Evolutionary conservation across 371 early-diverging fungal genomes (phyloP), one percentile per base, ranked within the genome.

Genomic region (Conidiobolus incongruus): DNA sequence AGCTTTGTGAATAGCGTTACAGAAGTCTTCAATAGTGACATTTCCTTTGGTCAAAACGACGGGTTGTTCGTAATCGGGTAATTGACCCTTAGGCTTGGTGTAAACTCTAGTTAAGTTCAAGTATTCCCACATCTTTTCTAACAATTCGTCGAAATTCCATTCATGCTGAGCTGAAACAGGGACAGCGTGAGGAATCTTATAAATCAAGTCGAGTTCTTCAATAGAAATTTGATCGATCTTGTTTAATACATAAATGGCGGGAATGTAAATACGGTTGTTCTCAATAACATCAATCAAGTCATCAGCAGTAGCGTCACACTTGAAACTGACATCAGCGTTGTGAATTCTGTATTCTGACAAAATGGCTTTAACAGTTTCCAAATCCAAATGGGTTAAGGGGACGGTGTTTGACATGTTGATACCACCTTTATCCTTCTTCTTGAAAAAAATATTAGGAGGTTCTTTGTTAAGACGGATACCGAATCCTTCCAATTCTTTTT

Each of bases 221-320:
- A 97, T 72, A 19, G 87, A 79, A 40, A 99, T 87, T 29, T 75
- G 71, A 60, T 99, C 99, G 43, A 98, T 87, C 72, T 99, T 99
- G 75, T 99, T 99, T 58, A 81, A 84, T 48, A 72, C 86, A 63
- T 98, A 99, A 47, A 99, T 67, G 52, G 91, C 90, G 10, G 75
- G 75, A 46, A 99, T 70, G 57, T 99, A 98, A 52, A 89, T 92
- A 54, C 95, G 75, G 69, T 97, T 92, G 5, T 91, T 93, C 23
- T 94, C 73, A 4, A 99, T 81, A 16, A 91, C 92, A 62, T 99
- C 99, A 51, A 99, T 91, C 48, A 99, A 86, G 49, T 99, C 91
- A 55, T 99, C 99, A 2, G 92, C 87, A 15, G 83, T 92, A 47
- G 82, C 77, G 55, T 98, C 97, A 53, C 92, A 92, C 45, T 95